These are phyloP conservation scores for Yamadazyma conglobata DNA, from an alignment of 1,139 yeast genomes.

Conservation along the genomic window DNA sequence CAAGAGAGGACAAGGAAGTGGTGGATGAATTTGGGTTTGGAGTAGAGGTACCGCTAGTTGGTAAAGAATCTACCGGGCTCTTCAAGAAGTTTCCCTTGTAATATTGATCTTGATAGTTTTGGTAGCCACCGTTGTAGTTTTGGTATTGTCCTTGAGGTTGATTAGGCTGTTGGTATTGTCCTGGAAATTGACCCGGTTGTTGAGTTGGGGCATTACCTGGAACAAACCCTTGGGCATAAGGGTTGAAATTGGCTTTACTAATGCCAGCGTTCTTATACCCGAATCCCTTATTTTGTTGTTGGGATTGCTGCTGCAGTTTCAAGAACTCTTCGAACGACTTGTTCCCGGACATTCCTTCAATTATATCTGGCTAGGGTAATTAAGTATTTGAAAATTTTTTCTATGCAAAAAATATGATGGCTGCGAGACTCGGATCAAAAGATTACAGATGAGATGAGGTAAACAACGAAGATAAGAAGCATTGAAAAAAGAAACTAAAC, in stretches of 20 bases:
- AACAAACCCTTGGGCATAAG: constrained; percentile 15
- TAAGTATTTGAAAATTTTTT: constrained; percentile 6
- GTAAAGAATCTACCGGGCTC: constrained; percentile 21
- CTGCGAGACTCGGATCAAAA: constrained; percentile 2
- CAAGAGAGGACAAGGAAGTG: constrained; percentile 68
- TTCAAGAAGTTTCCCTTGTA: constrained; percentile 5
- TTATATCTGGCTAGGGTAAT: too few relatives aligned
- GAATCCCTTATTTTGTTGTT: constrained; percentile 21
- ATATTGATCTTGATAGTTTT: constrained; percentile 3
- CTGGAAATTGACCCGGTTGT: constrained; percentile 5
- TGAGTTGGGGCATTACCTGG: constrained; percentile 8
- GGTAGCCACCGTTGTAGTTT: constrained; percentile 9
- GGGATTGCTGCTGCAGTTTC: constrained; percentile 24
- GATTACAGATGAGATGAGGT: constrained; percentile 1
- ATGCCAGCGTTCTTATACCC: constrained; percentile 22
- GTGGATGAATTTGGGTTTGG: constrained; percentile 47
- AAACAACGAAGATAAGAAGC: too few relatives aligned
- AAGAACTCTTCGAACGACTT: constrained; percentile 28
- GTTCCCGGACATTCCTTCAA: constrained; percentile 20
- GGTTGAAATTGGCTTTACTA: constrained; percentile 10
- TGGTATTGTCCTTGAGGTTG: constrained; percentile 6
- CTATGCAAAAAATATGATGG: not conserved
- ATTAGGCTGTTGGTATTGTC: constrained; percentile 3
- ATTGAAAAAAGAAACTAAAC: too few relatives aligned
- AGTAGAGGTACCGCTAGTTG: constrained; percentile 42